phyloP scores from a whole-genome alignment of 257 asterid genomes.

The Ajuga chamaepitys region DNA sequence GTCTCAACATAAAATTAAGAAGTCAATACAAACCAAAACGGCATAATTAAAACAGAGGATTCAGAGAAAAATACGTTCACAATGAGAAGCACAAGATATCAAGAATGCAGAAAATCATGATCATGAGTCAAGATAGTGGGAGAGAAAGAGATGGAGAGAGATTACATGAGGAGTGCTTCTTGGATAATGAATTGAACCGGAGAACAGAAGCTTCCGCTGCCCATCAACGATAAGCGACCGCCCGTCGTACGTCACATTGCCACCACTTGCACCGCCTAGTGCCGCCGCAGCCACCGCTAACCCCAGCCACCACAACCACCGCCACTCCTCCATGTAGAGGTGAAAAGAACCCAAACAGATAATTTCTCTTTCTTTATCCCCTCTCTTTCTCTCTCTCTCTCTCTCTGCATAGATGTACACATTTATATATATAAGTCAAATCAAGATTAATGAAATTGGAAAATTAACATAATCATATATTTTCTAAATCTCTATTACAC shows the following conservation, averaged over 20 bases:
- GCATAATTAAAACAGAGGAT: too few relatives aligned
- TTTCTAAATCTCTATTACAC: too few relatives aligned
- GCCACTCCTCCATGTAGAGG: neutral
- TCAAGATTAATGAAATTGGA: too few relatives aligned
- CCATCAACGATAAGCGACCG: conserved; percentile 66
- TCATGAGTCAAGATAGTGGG: neutral
- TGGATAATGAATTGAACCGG: conserved; percentile 90
- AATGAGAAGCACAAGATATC: too few relatives aligned
- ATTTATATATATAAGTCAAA: too few relatives aligned
- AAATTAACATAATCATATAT: too few relatives aligned
- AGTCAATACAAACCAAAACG: too few relatives aligned
- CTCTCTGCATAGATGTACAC: neutral
- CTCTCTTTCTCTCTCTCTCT: neutral
- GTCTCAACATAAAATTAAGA: too few relatives aligned
- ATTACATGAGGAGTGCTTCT: conserved; percentile 82
- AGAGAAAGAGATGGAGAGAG: conserved; percentile 5
- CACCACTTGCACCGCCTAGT: conserved; percentile 23
- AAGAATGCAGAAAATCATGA: too few relatives aligned
- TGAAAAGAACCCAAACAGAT: neutral
- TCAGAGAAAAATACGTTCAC: too few relatives aligned
- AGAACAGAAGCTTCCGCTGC: conserved; percentile 57
- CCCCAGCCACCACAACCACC: conserved; percentile 20
- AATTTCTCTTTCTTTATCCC: neutral
- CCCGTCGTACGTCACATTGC: conserved; percentile 54
- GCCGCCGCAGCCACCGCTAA: conserved; percentile 16